Conservation (phyloP, 768 basidiomycete genomes). For the Leccinum uliginosum region DNA sequence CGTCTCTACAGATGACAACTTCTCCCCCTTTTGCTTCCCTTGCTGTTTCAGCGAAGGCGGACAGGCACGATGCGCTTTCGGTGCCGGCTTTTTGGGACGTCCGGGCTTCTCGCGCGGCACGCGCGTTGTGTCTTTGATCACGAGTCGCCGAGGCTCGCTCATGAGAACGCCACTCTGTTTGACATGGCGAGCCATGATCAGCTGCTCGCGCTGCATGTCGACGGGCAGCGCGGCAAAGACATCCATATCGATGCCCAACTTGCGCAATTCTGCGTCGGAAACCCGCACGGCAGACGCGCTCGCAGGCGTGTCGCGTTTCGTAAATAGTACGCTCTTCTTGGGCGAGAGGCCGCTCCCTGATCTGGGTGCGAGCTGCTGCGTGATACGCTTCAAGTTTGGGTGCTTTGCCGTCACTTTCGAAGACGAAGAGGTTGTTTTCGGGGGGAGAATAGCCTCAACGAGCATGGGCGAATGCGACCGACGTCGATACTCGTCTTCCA, state of each 20-base stretch:
- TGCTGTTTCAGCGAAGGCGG: slow-evolving; percentile 55
- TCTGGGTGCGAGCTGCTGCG: slow-evolving; percentile 59
- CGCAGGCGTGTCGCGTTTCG: slow-evolving; percentile 27
- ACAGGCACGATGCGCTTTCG: slow-evolving; percentile 48
- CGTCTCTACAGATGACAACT: slow-evolving; percentile 55
- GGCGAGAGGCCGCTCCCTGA: slow-evolving; percentile 39
- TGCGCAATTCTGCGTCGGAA: slow-evolving; percentile 52
- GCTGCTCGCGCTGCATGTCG: slow-evolving; percentile 69
- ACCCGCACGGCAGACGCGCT: slow-evolving; percentile 38
- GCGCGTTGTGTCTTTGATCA: slow-evolving; percentile 41
- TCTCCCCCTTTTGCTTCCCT: slow-evolving; percentile 47
- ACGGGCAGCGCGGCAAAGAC: slow-evolving; percentile 64
- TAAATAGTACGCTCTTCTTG: slow-evolving; percentile 35
- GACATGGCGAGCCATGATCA: slow-evolving; percentile 54
- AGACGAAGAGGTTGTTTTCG: slow-evolving; percentile 1
- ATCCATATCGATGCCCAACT: slow-evolving; percentile 68
- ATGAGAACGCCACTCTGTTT: slow-evolving; percentile 33
- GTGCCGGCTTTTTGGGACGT: slow-evolving; percentile 47
- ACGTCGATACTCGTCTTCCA: slow-evolving; percentile 62
- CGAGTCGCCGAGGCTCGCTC: slow-evolving; percentile 38
- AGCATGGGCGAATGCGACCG: slow-evolving; percentile 50
- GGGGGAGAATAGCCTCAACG: slow-evolving; percentile 5
- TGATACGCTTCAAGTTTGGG: slow-evolving; percentile 52
- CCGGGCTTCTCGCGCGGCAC: slow-evolving; percentile 28
- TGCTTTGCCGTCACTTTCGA: slow-evolving; percentile 29